Evolutionary conservation across 169 alveolate genomes (phyloP).

Genomic region (Babesia divergens): DNA sequence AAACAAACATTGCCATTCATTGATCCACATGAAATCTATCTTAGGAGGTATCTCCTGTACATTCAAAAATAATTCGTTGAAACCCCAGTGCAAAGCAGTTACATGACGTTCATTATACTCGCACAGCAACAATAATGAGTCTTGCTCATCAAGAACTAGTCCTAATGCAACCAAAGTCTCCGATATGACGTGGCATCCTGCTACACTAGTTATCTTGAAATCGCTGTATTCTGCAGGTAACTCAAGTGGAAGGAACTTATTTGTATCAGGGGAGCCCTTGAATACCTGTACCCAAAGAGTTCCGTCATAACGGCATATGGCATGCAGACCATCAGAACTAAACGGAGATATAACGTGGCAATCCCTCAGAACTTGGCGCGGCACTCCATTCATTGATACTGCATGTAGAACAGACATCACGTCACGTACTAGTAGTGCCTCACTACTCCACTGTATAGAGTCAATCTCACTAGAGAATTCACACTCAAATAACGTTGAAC

Average conservation of each 20-base stretch:
- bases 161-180: background rate
- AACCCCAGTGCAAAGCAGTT: background rate
- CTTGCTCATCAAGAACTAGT: constrained; percentile 9
- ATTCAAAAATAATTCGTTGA: constrained; percentile 11
- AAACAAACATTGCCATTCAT: constrained; percentile 27
- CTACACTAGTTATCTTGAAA: background rate
- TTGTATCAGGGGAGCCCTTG: background rate
- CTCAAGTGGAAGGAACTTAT: background rate
- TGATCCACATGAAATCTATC: constrained; percentile 18
- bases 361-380: background rate
- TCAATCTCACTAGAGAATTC: background rate
- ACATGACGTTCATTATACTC: background rate
- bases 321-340: constrained; percentile 2
- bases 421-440: background rate
- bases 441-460: background rate
- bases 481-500: background rate
- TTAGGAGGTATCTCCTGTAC: background rate
- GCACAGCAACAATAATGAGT: constrained; percentile 3
- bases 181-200: constrained; percentile 21
- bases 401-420: background rate
- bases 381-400: background rate
- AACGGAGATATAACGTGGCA: background rate
- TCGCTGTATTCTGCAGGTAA: background rate
- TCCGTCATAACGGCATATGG: background rate
- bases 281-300: background rate